Evolutionary conservation across 2,329 filamentous ascomycete genomes (phyloP), one percentile per base, ranked within the genome.

Genomic region (Penicillium paneum): DNA sequence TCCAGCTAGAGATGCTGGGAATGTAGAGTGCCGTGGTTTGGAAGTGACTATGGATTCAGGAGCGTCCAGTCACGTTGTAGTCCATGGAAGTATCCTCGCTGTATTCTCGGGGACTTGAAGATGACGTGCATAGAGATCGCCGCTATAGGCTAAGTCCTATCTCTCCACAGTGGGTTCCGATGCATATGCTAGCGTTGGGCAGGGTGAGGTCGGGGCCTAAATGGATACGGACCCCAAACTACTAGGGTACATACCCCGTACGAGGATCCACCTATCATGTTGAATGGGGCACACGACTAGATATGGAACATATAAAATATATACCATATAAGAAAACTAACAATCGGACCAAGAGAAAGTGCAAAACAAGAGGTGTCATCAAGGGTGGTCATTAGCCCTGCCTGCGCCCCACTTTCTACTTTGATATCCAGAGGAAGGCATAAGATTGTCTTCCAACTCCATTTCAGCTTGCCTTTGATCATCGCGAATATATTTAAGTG

Each of bases 401-500:
- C 43, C 28, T 44, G 48, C 50, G 57, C 48, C 51, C 35, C 53
- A 26, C 19, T 50, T 57, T 60, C 51, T 57, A 59, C 56, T 49
- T 50, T 43, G 44, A 56, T 51, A 55, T 50, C 19, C 51, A 57
- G 38, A 38, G 55, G 38, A 52, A 54, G 35, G 40, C 44, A 50
- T 43, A 11, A 44, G 56, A 34, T 19, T 19, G 40, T 29, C 41
- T 24, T 29, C 24, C 2, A 24, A 13, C 36, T 29, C 24, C 2
- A 24, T 10, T 29, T 42, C n/a, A 8, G 10, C n/a, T 44, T 39
- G 8, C 21, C 21, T 19, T 26, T 26, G 17, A 43, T 24, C 8
- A 8, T 43, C 17, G 24, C n/a, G 8, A 44, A 36, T 8, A 32
- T 48, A 35, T 52, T 76, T 82, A 93, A 65, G 87, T 89, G 66